Evolutionary conservation across 331 rosid species (phyloP), one percentile per base, ranked within the genome.

Genomic region (Cydonia oblonga): DNA sequence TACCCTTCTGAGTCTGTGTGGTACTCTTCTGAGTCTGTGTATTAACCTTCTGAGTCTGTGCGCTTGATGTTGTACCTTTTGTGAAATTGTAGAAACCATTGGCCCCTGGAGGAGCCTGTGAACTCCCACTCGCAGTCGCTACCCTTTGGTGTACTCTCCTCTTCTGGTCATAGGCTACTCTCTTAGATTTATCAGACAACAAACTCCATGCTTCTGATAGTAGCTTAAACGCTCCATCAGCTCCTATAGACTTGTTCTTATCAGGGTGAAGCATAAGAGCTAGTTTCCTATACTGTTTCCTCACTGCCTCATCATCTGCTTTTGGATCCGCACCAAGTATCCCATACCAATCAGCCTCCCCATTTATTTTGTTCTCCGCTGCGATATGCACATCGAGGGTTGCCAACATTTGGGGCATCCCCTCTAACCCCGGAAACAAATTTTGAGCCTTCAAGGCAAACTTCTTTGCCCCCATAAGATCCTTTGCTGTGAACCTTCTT

Each of bases 331-430:
- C 72, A 65, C 86, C 82, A 20, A 82, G 82, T 28, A 82, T 66
- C 28, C 82, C 85, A 9, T 82, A 82, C 85, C 85, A 82, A 74
- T 82, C 85, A 2, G 76, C 71, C 71, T 82, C 85, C 54, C 85
- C 85, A 32, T 70, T 70, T 28, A 82, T 52, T 58, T 71, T 82
- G 49, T 60, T 82, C 67, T 82, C 82, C 1, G 80, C 80, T 7
- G 86, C 67, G 16, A 71, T 35, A 61, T 74, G 68, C 3, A 82
- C 82, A 70, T 82, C 80, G 4, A 82, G 78, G 2, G 80, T 78
- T 11, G 86, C 72, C 71, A 82, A 24, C 76, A 82, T 65, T 53
- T 78, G 86, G 7, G 82, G 78, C 28, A 82, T 52, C n/a, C 80
- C 86, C 52, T 82, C 86, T 1, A 82, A 69, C 30, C 80, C 80